Conservation (phyloP, 78 protist genomes). For the Dictyostelium discoideum region dicty_2.7 NC_007089.4:2038501-2039000, state of each 20-base stretch:
- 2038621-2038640: constrained; percentile 55
- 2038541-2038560: constrained; percentile 26
- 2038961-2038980: constrained; percentile 13
- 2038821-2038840: constrained; percentile 46
- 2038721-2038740: constrained; percentile 25
- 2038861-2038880: constrained; percentile 15
- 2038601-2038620: constrained; percentile 62
- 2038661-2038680: constrained; percentile 38
- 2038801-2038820: neutral
- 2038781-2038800: constrained; percentile 44
- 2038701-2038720: constrained; percentile 53
- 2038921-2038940: constrained; percentile 24
- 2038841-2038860: constrained; percentile 51
- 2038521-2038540: constrained; percentile 4
- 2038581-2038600: constrained; percentile 71
- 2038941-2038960: constrained; percentile 18
- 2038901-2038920: constrained; percentile 10
- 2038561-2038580: constrained; percentile 18
- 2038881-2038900: constrained; percentile 7
- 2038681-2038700: constrained; percentile 19
- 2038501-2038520: constrained; percentile 24
- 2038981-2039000: constrained; percentile 11
- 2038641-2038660: constrained; percentile 64
- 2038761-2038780: constrained; percentile 13
- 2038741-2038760: constrained; percentile 37